Conservation (phyloP, 495 filamentous ascomycete genomes). For the Aspergillus diversus region DNA sequence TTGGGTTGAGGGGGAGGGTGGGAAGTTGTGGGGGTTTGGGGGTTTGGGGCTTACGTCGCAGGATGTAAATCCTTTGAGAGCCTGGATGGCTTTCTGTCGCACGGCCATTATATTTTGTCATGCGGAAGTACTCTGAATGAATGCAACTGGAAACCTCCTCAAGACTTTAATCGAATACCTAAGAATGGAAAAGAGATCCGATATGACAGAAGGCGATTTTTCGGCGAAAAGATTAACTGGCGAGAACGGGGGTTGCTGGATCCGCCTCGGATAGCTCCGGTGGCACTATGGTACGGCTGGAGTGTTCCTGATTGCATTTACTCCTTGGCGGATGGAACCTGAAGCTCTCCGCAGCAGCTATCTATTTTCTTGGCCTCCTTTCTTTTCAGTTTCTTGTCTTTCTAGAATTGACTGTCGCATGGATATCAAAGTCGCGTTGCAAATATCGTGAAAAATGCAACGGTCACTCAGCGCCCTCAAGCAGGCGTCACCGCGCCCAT, state of each 20-base stretch:
- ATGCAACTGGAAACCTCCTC: background rate
- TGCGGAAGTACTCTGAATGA: background rate
- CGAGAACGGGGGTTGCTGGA: background rate
- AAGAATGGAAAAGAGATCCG: background rate
- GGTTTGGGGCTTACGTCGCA: slow-evolving; percentile 32
- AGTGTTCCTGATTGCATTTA: background rate
- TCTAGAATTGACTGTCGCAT: background rate
- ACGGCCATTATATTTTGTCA: slow-evolving; percentile 14
- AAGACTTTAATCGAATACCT: background rate
- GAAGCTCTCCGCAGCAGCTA: background rate
- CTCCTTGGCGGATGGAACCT: background rate
- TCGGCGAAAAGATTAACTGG: background rate
- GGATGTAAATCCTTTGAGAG: slow-evolving; percentile 27
- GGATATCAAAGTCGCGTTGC: background rate
- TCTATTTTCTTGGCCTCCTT: background rate
- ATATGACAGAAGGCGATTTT: background rate
- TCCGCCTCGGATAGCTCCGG: background rate
- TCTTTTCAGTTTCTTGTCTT: background rate
- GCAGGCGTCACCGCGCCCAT: background rate
- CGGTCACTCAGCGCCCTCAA: background rate
- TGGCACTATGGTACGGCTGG: background rate
- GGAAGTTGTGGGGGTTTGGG: background rate
- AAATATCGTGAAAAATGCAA: background rate
- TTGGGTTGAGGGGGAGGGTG: background rate
- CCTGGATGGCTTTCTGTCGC: slow-evolving; percentile 25